Evolutionary conservation across 345 rosid genomes (phyloP).

Genomic region (Gossypium stocksii): DNA sequence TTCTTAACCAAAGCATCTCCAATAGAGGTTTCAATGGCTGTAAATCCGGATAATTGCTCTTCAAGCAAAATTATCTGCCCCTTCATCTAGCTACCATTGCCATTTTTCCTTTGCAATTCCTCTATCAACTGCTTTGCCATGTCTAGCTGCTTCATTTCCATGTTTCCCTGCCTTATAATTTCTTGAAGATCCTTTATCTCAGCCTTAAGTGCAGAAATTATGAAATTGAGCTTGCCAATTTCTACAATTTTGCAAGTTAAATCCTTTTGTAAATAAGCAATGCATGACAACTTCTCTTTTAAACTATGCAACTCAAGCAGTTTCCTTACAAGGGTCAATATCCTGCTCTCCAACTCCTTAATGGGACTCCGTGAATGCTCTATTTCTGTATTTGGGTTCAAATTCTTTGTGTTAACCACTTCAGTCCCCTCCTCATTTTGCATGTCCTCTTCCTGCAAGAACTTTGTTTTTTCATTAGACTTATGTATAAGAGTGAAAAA

Average conservation of each 20-base stretch:
- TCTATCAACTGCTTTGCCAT: conserved; percentile 15
- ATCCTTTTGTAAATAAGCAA: conserved; percentile 14
- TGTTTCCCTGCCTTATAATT: conserved; percentile 16
- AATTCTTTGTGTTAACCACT: too few species aligned
- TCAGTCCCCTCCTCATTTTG: too few species aligned
- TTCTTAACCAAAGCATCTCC: conserved; percentile 5
- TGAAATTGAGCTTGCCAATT: conserved; percentile 18
- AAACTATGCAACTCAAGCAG: conserved; percentile 23
- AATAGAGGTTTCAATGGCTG: not conserved
- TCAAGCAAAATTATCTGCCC: conserved; percentile 20
- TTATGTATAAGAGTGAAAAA: too few species aligned
- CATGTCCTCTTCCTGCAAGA: too few species aligned
- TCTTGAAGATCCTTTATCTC: conserved; percentile 23
- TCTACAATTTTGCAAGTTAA: conserved; percentile 22
- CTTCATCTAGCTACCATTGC: conserved; percentile 5
- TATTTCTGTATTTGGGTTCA: too few species aligned
- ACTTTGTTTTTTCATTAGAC: too few species aligned
- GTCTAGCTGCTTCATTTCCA: conserved; percentile 19
- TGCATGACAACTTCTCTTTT: conserved; percentile 21
- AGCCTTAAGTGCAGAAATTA: conserved; percentile 12
- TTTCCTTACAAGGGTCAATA: conserved; percentile 18
- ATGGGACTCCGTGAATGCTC: conserved; percentile 3
- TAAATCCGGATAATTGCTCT: conserved; percentile 23
- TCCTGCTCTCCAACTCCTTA: conserved; percentile 21
- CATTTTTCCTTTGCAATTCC: conserved; percentile 23